These are phyloP conservation scores for Lentinula sp. DNA, from an alignment of 768 basidiomycete species.

Conservation along the genomic window DNA sequence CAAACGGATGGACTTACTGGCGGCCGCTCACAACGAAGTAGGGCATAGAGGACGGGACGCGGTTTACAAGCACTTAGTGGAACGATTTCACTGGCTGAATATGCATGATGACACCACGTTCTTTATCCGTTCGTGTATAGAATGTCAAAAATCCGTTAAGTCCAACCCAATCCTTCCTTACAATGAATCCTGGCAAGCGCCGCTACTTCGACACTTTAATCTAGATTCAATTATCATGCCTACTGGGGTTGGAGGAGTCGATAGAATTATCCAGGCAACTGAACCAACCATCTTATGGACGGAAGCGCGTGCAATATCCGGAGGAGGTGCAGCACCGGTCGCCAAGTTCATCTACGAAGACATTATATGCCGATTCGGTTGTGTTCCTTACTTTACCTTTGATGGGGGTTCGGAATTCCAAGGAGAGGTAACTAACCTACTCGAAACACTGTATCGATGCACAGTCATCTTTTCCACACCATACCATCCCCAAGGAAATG, in stretches of 20 bases:
- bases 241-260: constrained; percentile 11
- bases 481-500: constrained; percentile 24
- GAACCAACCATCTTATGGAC: constrained; percentile 17
- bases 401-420: constrained; percentile 26
- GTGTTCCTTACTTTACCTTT: constrained; percentile 12
- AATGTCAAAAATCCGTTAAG: constrained; percentile 21
- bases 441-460: constrained; percentile 17
- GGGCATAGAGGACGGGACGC: constrained; percentile 25
- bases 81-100: constrained; percentile 29
- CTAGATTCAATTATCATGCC: constrained; percentile 25
- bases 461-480: constrained; percentile 20
- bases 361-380: constrained; percentile 20
- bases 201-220: constrained; percentile 19
- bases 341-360: constrained; percentile 4
- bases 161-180: constrained; percentile 15
- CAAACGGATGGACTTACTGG: constrained; percentile 13
- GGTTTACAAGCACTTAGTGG: constrained; percentile 7
- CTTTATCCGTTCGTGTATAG: constrained; percentile 23
- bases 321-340: constrained; percentile 18
- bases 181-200: constrained; percentile 11
- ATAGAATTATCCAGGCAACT: constrained; percentile 20
- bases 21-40: constrained; percentile 17
- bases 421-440: constrained; percentile 13
- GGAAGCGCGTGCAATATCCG: constrained; percentile 11
- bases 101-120: constrained; percentile 21